A percentile compares a stretch with the other conserved stretches of the same genome.
These are phyloP conservation scores for Monosporozyma aerobia DNA, from an alignment of 805 yeast genomes.

Conservation along the genomic window DNA sequence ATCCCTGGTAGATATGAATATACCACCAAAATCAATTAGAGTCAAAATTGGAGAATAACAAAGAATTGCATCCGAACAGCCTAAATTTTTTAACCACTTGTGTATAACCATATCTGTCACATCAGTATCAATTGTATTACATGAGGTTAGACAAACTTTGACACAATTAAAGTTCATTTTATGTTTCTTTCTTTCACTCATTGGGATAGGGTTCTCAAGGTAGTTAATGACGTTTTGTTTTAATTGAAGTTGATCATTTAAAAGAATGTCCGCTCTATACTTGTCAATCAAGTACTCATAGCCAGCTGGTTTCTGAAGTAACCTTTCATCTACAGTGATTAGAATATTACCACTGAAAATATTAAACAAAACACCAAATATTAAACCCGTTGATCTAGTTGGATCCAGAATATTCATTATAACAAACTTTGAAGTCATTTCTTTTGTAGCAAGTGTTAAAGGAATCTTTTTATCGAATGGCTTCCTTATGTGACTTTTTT, in stretches of 20 bases:
- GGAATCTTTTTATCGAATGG: conserved; percentile 30
- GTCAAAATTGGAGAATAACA: conserved; percentile 86
- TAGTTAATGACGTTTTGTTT: conserved; percentile 89
- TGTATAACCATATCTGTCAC: conserved; percentile 82
- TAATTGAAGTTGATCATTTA: conserved; percentile 81
- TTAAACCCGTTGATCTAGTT: conserved; percentile 76
- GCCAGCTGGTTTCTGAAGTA: conserved; percentile 73
- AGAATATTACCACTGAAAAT: conserved; percentile 77
- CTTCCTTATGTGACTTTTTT: conserved; percentile 39
- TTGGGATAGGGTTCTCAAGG: conserved; percentile 77
- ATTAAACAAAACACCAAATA: conserved; percentile 70
- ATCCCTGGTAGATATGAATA: conserved; percentile 84
- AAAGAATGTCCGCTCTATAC: conserved; percentile 58
- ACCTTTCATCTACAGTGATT: conserved; percentile 66
- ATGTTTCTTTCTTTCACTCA: conserved; percentile 69
- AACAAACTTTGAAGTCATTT: conserved; percentile 35
- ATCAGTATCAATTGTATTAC: conserved; percentile 86
- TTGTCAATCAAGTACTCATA: conserved; percentile 73
- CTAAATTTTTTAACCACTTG: conserved; percentile 84
- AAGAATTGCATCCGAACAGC: conserved; percentile 64
- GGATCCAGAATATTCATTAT: conserved; percentile 59
- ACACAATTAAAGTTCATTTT: conserved; percentile 71
- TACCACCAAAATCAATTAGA: conserved; percentile 90
- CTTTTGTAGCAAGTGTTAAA: conserved; percentile 5
- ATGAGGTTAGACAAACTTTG: conserved; percentile 83